Evolutionary conservation across 495 filamentous ascomycete species (phyloP).

Genomic region (Chaetomidium leptoderma): DNA sequence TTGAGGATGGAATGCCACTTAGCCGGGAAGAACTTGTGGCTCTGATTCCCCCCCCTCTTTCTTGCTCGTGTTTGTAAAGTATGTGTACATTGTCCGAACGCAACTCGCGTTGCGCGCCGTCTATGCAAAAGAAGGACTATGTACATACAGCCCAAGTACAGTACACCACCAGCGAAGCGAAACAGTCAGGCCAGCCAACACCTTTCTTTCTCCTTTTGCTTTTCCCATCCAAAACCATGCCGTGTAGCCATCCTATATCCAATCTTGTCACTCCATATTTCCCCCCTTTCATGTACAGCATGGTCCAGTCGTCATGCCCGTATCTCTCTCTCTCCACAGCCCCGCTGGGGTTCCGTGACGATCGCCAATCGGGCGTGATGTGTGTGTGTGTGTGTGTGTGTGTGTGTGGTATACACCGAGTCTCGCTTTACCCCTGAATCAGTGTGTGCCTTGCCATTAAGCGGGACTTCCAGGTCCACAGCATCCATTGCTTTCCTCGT

Average conservation of each 20-base stretch:
- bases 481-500: neutral
- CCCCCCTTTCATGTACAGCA: conserved; percentile 8
- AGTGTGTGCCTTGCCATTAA: neutral
- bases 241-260: conserved; percentile 11
- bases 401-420: conserved; percentile 2
- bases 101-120: neutral
- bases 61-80: neutral
- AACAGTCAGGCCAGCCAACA: conserved; percentile 15
- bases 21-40: neutral
- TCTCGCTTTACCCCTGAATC: neutral
- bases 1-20: neutral
- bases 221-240: conserved; percentile 11
- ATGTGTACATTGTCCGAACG: neutral
- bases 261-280: conserved; percentile 7
- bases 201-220: conserved; percentile 1
- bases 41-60: neutral
- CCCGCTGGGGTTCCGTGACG: neutral
- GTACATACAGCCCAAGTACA: neutral
- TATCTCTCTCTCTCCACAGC: conserved; percentile 16
- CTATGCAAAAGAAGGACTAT: neutral
- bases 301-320: conserved; percentile 13
- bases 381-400: neutral
- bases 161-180: conserved; percentile 2
- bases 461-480: neutral
- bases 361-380: neutral